phyloP scores from a whole-genome alignment of 768 basidiomycete genomes.

The Gloeopeniophorella convolvens region DNA sequence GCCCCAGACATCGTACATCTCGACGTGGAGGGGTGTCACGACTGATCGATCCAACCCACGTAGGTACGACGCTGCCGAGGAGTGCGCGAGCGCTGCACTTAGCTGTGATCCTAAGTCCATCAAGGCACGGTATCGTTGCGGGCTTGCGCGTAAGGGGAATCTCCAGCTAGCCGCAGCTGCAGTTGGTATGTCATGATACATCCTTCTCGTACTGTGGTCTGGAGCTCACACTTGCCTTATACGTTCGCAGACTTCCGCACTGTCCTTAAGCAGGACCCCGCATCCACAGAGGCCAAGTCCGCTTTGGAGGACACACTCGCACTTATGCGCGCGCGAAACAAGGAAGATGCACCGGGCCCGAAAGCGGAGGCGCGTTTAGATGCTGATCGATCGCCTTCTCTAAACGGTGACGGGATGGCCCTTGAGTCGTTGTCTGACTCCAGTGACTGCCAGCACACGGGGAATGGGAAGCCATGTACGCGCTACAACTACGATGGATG shows the following conservation, averaged over 20 bases:
- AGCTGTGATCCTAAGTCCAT: conserved; percentile 25
- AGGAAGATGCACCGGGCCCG: conserved; percentile 2
- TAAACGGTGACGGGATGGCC: conserved; percentile 33
- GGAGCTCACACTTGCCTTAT: too few relatives aligned
- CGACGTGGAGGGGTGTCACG: too few relatives aligned
- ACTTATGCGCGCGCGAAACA: neutral
- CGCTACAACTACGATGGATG: conserved; percentile 54
- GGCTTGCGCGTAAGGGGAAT: conserved; percentile 29
- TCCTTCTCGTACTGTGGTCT: too few relatives aligned
- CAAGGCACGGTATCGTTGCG: conserved; percentile 33
- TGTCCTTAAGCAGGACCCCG: conserved; percentile 27
- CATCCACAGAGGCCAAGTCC: conserved; percentile 18
- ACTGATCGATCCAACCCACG: too few relatives aligned
- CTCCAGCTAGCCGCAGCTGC: conserved; percentile 20
- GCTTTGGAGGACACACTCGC: conserved; percentile 19
- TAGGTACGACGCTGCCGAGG: neutral
- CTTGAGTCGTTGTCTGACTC: conserved; percentile 44
- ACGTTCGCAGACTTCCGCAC: conserved; percentile 28
- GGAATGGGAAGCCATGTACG: conserved; percentile 47
- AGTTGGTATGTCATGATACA: conserved; percentile 20
- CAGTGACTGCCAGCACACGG: conserved; percentile 46
- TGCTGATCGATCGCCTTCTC: too few relatives aligned
- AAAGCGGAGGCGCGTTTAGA: too few relatives aligned
- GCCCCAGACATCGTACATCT: too few relatives aligned
- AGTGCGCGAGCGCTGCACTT: neutral